Conservation (phyloP, 2,329 filamentous ascomycete species). For the Cytospora piceicola region DNA sequence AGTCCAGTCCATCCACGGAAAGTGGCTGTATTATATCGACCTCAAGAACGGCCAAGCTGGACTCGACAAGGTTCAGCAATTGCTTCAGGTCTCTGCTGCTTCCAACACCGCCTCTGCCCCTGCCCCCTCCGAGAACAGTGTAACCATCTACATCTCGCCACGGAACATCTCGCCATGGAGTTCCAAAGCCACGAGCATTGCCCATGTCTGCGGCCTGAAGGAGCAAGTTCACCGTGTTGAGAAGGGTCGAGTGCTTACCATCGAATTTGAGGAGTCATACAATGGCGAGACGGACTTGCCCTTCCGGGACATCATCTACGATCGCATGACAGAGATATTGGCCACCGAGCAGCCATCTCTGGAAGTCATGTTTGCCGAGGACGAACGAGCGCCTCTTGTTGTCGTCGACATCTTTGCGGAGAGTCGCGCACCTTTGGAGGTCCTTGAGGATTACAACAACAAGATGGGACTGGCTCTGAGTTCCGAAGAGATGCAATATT, state of each 20-base stretch:
- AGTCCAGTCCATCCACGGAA: conserved; percentile 54
- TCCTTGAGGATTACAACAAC: conserved; percentile 82
- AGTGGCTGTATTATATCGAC: conserved; percentile 70
- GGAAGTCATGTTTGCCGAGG: conserved; percentile 77
- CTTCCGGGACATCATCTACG: conserved; percentile 75
- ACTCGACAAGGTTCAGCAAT: conserved; percentile 50
- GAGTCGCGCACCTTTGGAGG: conserved; percentile 66
- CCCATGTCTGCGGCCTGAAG: conserved; percentile 84
- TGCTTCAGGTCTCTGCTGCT: conserved; percentile 48
- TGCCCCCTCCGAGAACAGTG: conserved; percentile 46
- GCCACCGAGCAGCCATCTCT: conserved; percentile 69
- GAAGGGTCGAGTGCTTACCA: conserved; percentile 77
- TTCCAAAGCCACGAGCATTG: conserved; percentile 92
- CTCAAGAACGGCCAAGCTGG: conserved; percentile 53
- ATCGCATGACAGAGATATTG: conserved; percentile 94
- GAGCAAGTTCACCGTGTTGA: conserved; percentile 77
- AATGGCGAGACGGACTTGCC: conserved; percentile 55
- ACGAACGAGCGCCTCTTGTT: conserved; percentile 63
- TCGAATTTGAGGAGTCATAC: conserved; percentile 60
- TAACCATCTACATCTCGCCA: conserved; percentile 75
- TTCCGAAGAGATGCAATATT: conserved; percentile 86
- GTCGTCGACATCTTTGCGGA: conserved; percentile 74
- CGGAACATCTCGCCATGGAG: conserved; percentile 96
- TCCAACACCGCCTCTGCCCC: conserved; percentile 37
- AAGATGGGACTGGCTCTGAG: conserved; percentile 85